Evolutionary conservation across 2,329 filamentous ascomycete species (phyloP), one percentile per base, ranked within the genome.

Genomic region (Diaporthe sp.): DNA sequence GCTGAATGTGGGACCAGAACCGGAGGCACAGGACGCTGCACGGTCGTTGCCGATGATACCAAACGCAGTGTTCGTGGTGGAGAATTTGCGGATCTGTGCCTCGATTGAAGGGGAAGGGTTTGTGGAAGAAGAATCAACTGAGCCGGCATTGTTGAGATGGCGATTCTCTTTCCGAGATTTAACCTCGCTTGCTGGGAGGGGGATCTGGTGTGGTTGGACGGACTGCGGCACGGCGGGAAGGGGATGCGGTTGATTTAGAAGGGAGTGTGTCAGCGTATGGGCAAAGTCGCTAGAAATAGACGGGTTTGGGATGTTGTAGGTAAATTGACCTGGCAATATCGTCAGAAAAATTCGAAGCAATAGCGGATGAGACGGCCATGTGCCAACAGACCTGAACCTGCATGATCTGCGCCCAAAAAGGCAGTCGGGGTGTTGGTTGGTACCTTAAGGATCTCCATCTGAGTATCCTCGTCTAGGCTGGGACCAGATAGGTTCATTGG

Each of bases 211-310:
- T 13, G 81, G 78, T 19, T 82, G 82, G 6, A 82, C 75, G 49
- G 57, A 61, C 42, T 76, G 62, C 1, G 71, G 61, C n/a, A 53
- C 6, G 10, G 51, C 34, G 4, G 84, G 82, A 3, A 86, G 79
- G 0, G 86, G 83, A 42, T 84, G 80, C 15, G 87, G 85, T 71
- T 89, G 88, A 67, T 87, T 88, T 39, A 89, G 81, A 53, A 90
- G 80, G 0, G 88, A 88, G 73, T 86, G 84, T 0, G 87, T 87
- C 70, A 89, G 81, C n/a, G 85, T 84, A 8, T 83, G 82, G 7
- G 86, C 84, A 6, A 88, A 79, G 46, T 86, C 85, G 3, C 82
- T 74, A 1, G 83, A 81, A 13, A 86, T 82, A 42, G 78, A 77
- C 22, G 78, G 71, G 53, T 80, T 77, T 4, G 79, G 71, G 28